phyloP scores from a whole-genome alignment of 192 early-diverging fungal genomes.

The Mortierella hygrophila region DNA sequence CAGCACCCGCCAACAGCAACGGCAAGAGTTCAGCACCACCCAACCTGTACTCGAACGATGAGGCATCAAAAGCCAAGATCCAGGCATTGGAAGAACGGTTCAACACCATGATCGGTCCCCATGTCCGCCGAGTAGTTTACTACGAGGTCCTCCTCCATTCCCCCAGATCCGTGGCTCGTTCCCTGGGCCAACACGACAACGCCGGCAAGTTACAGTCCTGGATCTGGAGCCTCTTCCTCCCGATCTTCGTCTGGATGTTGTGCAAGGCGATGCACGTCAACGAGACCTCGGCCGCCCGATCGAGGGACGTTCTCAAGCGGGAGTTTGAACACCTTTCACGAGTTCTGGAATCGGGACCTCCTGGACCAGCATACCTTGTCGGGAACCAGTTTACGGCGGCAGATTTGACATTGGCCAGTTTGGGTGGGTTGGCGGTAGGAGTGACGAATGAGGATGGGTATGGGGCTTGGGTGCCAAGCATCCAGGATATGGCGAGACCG shows the following conservation, averaged over 20 bases:
- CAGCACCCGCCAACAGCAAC: conserved; percentile 18
- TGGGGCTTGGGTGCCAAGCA: conserved; percentile 31
- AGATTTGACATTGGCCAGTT: conserved; percentile 39
- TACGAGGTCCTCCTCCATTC: conserved; percentile 24
- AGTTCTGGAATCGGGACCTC: conserved; percentile 30
- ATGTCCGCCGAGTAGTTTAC: conserved; percentile 30
- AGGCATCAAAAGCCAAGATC: conserved; percentile 40
- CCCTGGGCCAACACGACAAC: conserved; percentile 39
- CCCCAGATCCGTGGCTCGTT: conserved; percentile 25
- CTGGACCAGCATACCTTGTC: conserved; percentile 33
- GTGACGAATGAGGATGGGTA: conserved; percentile 36
- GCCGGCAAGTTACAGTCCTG: conserved; percentile 31
- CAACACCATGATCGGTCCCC: conserved; percentile 31
- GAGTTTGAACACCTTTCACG: conserved; percentile 50
- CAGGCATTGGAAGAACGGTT: conserved; percentile 46
- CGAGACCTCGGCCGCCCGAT: conserved; percentile 23
- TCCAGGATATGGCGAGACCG: background rate
- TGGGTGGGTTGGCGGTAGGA: conserved; percentile 14
- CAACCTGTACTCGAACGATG: conserved; percentile 39
- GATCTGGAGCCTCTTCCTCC: conserved; percentile 37
- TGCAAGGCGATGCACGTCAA: conserved; percentile 19
- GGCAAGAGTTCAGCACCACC: background rate
- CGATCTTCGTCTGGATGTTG: conserved; percentile 12
- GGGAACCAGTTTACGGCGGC: conserved; percentile 49
- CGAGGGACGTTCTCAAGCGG: conserved; percentile 39